Conservation (phyloP, 2,329 filamentous ascomycete genomes). For the Fusarium udum region DNA sequence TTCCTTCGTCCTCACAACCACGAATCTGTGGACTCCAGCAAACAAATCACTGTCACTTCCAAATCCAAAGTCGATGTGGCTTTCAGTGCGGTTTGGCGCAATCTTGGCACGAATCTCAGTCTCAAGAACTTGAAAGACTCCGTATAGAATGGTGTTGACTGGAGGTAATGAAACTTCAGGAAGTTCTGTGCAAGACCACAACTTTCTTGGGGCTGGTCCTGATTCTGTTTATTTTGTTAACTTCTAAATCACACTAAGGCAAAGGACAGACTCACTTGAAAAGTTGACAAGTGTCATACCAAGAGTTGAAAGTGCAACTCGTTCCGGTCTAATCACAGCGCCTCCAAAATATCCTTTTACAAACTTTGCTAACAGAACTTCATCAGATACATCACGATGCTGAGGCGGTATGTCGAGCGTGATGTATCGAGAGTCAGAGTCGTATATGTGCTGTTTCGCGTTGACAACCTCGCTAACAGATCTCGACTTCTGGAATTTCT, state of each 20-base stretch:
- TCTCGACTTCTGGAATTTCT: constrained; percentile 38
- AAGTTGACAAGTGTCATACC: constrained; percentile 26
- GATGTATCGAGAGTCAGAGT: constrained; percentile 40
- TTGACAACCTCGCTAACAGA: constrained; percentile 43
- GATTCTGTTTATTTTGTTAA: constrained; percentile 11
- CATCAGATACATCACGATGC: constrained; percentile 33
- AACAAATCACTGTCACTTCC: constrained; percentile 41
- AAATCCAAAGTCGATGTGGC: constrained; percentile 45
- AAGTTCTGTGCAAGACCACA: constrained; percentile 37
- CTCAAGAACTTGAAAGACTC: constrained; percentile 43
- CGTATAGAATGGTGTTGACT: constrained; percentile 38
- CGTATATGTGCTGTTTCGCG: constrained; percentile 19
- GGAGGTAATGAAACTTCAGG: constrained; percentile 27
- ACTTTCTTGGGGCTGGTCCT: not conserved
- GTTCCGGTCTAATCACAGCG: constrained; percentile 42
- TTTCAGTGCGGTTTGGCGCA: constrained; percentile 12
- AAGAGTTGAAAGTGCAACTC: constrained; percentile 21
- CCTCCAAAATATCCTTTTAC: constrained; percentile 46
- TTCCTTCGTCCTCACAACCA: constrained; percentile 29
- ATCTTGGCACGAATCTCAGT: not conserved
- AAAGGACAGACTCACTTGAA: constrained; percentile 6
- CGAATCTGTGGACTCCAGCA: constrained; percentile 45
- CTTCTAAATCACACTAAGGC: accelerated
- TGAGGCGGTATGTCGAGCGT: constrained; percentile 33
- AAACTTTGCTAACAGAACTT: constrained; percentile 43